phyloP scores from a whole-genome alignment of 495 filamentous ascomycete genomes.

The Haplographium delicatum region DNA sequence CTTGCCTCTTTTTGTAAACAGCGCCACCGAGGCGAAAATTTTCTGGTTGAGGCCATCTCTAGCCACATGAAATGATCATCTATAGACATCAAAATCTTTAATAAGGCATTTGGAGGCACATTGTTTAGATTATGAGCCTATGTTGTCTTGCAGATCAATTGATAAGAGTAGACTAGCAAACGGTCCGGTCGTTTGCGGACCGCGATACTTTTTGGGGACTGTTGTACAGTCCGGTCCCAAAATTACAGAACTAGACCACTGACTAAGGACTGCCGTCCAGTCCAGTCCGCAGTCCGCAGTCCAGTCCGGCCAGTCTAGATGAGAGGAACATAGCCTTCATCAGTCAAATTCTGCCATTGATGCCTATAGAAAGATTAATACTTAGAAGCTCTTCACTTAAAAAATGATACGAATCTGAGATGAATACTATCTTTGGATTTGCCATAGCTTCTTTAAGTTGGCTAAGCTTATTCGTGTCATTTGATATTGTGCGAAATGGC shows the following conservation, averaged over 20 bases:
- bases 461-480: slow-evolving; percentile 30
- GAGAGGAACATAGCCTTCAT: slow-evolving; percentile 40
- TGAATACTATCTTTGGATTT: slow-evolving; percentile 38
- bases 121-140: too few relatives aligned
- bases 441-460: slow-evolving; percentile 43
- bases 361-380: slow-evolving; percentile 31
- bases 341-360: slow-evolving; percentile 37
- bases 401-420: slow-evolving; percentile 51
- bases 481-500: slow-evolving; percentile 44
- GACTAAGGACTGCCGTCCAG: too few relatives aligned
- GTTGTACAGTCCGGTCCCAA: too few relatives aligned
- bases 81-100: slow-evolving; percentile 36
- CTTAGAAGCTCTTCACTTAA: slow-evolving; percentile 42
- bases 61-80: slow-evolving; percentile 38
- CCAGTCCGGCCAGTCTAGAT: too few relatives aligned
- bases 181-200: too few relatives aligned
- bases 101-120: too few relatives aligned
- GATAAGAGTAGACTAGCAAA: too few relatives aligned
- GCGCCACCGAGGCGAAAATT: slow-evolving; percentile 28
- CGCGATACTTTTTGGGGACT: too few relatives aligned
- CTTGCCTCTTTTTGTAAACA: slow-evolving; percentile 32
- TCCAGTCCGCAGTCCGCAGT: too few relatives aligned
- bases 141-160: too few relatives aligned
- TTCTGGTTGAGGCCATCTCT: slow-evolving; percentile 31
- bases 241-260: too few relatives aligned